A percentile compares a stretch with the other conserved stretches of the same genome.
Conservation (phyloP, 2,329 filamentous ascomycete species). For the Ophiostoma australiae region DNA sequence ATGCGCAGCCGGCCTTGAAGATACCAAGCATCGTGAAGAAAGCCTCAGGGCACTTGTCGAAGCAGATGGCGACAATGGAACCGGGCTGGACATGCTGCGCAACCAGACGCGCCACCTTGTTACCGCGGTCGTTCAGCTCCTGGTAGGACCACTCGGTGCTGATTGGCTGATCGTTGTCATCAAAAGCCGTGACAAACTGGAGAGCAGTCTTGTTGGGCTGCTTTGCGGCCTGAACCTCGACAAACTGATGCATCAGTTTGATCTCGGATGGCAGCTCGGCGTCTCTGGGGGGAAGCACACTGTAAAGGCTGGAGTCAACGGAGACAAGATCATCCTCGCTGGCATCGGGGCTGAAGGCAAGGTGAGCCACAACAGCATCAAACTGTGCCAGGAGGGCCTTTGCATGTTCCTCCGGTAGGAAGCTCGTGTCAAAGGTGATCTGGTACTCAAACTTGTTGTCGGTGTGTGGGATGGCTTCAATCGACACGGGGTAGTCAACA, state of each 20-base stretch:
- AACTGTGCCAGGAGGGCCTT: conserved; percentile 64
- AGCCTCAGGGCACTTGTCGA: conserved; percentile 79
- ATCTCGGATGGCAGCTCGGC: conserved; percentile 54
- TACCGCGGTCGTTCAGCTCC: conserved; percentile 66
- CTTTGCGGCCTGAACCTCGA: conserved; percentile 57
- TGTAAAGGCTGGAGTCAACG: conserved; percentile 46
- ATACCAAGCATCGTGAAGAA: conserved; percentile 79
- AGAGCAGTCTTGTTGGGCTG: conserved; percentile 62
- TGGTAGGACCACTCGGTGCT: conserved; percentile 65
- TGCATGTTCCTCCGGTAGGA: conserved; percentile 66
- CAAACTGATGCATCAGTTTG: conserved; percentile 67
- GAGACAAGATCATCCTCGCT: conserved; percentile 38
- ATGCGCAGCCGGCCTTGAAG: conserved; percentile 75
- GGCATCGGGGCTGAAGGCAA: conserved; percentile 48
- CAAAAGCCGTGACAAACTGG: conserved; percentile 63
- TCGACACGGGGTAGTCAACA: conserved; percentile 72
- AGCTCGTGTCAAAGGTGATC: conserved; percentile 59
- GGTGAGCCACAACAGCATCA: conserved; percentile 58
- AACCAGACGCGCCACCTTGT: conserved; percentile 66
- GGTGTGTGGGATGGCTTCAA: conserved; percentile 64
- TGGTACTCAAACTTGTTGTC: conserved; percentile 52
- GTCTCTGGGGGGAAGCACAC: conserved; percentile 59
- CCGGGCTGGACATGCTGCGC: conserved; percentile 48
- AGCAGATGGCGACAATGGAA: conserved; percentile 67
- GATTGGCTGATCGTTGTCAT: conserved; percentile 37